Base-by-base conservation (phyloP, 352 stramenopile species). In the Nothophytophthora sp. region DNA sequence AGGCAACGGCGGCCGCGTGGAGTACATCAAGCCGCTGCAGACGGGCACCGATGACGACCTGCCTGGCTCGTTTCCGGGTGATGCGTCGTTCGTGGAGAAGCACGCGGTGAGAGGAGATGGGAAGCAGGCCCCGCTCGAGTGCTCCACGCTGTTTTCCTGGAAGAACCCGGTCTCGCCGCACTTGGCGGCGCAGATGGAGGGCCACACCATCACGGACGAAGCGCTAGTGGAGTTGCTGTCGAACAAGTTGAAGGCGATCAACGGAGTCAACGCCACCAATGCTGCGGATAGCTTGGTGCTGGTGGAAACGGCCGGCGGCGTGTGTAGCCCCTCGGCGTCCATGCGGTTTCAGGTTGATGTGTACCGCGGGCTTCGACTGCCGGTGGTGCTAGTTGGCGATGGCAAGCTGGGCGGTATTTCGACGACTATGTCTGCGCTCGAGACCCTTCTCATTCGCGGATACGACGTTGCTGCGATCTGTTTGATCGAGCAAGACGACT, bases 21-120 rank as follows among this genome's bases (percentile, higher is more conserved):
- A 57, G 38, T 99, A 99, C 76, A 96, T 99, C 61, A 99, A 99
- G 73, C 96, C 96, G 9, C 70, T 99, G 41, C 96, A 99, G 68
- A 99, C 95, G 6, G 96, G 96, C 15, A 86, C 70, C 1, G 75
- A 86, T 25, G 67, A 83, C 48, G 67, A 70, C 10, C 51, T 57
- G 9, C 53, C 67, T 2, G 62, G 54, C 0, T 76, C 60, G 1
- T 87, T 84, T 55, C 63, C 83, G 25, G 91, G 81, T 23, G 92
- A 98, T 55, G 81, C 96, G 27, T 78, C 70, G 3, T 97, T 98
- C 47, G 70, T 98, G 28, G 24, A 71, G 24, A 76, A 78, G 32
- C 63, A 92, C 40, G 69, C 66, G 13, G 34, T 69, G 10, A 27
- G 59, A 22, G 20, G 20, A 15, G 16, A 44, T 28, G 24, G 50